These are phyloP conservation scores for Boletus edulis DNA, from an alignment of 768 basidiomycete genomes.

Conservation along the genomic window DNA sequence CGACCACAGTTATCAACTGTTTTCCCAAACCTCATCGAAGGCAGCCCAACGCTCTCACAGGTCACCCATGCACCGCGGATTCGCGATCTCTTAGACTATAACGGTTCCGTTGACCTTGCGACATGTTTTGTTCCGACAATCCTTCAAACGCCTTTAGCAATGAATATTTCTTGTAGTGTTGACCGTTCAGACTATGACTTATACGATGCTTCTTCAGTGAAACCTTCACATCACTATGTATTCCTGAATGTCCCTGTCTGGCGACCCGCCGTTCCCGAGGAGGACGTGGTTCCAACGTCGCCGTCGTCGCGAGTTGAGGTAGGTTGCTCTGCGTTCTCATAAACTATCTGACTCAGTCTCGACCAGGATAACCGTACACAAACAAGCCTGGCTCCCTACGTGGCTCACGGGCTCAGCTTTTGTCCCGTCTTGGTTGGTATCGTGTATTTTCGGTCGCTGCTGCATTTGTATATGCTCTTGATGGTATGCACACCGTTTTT, in stretches of 20 bases:
- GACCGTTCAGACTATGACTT: not conserved
- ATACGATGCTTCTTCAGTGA: not conserved
- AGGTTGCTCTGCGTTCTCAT: not conserved
- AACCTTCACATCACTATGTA: not conserved
- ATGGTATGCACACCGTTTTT: slow-evolving; percentile 12
- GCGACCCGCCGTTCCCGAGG: not conserved
- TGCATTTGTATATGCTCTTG: slow-evolving; percentile 23
- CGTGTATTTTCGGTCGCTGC: slow-evolving; percentile 12
- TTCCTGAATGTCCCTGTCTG: not conserved
- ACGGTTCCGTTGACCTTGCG: not conserved
- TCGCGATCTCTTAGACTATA: not conserved
- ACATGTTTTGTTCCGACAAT: slow-evolving; percentile 5
- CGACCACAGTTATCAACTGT: slow-evolving; percentile 10
- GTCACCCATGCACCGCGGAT: not conserved
- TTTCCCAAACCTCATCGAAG: slow-evolving; percentile 6
- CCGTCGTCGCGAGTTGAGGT: not conserved
- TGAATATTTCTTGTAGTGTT: slow-evolving; percentile 5
- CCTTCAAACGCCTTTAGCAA: not conserved
- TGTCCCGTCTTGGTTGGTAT: slow-evolving; percentile 16
- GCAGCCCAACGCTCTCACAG: not conserved
- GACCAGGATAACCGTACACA: not conserved
- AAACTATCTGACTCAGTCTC: not conserved
- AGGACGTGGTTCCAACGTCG: not conserved
- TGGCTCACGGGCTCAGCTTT: slow-evolving; percentile 17
- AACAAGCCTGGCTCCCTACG: slow-evolving; percentile 2